Conservation (phyloP, 73 alveolate genomes). For the Loxodes magnus region DNA sequence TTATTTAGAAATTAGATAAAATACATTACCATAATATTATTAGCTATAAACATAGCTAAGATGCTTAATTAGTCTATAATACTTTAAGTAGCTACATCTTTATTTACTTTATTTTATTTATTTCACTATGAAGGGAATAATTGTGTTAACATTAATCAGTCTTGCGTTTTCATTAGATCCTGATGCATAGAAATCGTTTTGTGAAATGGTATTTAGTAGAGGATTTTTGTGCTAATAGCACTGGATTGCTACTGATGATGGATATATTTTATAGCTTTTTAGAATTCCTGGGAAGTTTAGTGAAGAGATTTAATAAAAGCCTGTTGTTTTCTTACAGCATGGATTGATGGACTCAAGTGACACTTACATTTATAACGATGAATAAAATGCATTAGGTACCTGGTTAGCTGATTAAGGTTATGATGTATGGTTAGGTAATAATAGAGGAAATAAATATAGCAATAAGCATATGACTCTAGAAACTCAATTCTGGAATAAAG, state of each 20-base stretch:
- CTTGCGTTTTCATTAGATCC: too few species aligned
- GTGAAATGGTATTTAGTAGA: too few species aligned
- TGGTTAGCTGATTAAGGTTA: conserved; percentile 44
- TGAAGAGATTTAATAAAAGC: conserved; percentile 21
- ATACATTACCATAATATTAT: too few species aligned
- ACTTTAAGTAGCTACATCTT: too few species aligned
- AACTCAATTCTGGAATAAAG: conserved; percentile 20
- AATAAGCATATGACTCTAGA: conserved; percentile 32
- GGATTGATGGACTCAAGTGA: conserved; percentile 72
- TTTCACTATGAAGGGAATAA: too few species aligned
- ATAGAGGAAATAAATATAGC: conserved; percentile 56
- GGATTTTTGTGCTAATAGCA: too few species aligned
- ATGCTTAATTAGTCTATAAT: too few species aligned
- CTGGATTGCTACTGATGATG: conserved; percentile 73
- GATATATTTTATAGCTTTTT: conserved; percentile 53
- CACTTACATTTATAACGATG: conserved; percentile 63
- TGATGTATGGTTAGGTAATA: conserved; percentile 86
- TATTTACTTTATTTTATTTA: too few species aligned
- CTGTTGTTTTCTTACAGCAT: conserved; percentile 72
- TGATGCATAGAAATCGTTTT: too few species aligned
- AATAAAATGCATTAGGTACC: conserved; percentile 64
- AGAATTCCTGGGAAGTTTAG: conserved; percentile 63
- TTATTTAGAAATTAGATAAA: too few species aligned
- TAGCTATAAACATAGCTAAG: too few species aligned
- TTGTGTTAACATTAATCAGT: too few species aligned